Conservation (phyloP, 305 asterid genomes). For the Fraxinus sp. region DNA sequence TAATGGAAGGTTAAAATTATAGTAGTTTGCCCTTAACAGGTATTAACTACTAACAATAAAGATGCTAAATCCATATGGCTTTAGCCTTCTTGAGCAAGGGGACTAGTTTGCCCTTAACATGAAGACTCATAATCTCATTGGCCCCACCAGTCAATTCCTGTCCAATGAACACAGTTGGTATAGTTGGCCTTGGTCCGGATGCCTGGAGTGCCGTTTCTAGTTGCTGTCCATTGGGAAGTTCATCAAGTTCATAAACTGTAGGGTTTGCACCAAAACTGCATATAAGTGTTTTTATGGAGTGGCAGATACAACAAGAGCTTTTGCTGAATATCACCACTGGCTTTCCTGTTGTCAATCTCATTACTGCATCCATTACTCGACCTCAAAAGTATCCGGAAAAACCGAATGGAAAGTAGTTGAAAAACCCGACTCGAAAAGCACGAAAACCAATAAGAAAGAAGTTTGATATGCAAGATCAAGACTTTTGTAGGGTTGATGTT, state of each 20-base stretch:
- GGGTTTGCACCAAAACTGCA: background rate
- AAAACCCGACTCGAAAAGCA: background rate
- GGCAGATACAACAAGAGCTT: background rate
- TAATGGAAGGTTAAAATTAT: background rate
- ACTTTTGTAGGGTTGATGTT: background rate
- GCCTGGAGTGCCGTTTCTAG: background rate
- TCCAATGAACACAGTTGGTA: slow-evolving; percentile 12
- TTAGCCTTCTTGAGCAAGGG: slow-evolving; percentile 11
- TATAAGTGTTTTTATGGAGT: background rate
- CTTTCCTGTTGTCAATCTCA: background rate
- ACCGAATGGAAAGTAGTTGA: background rate
- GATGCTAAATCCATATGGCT: slow-evolving; percentile 9
- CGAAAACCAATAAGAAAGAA: background rate
- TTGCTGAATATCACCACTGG: slow-evolving; percentile 7
- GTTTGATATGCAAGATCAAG: background rate
- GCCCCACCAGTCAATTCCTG: slow-evolving; percentile 4
- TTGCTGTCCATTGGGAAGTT: background rate
- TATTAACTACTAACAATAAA: background rate
- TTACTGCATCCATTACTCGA: background rate
- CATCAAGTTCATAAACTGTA: background rate
- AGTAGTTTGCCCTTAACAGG: background rate
- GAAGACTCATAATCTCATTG: slow-evolving; percentile 10
- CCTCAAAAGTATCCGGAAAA: background rate
- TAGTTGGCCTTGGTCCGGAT: background rate
- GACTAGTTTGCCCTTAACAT: slow-evolving; percentile 5